Base-by-base conservation (phyloP, 768 basidiomycete species). In the Termitomyces titanicus region DNA sequence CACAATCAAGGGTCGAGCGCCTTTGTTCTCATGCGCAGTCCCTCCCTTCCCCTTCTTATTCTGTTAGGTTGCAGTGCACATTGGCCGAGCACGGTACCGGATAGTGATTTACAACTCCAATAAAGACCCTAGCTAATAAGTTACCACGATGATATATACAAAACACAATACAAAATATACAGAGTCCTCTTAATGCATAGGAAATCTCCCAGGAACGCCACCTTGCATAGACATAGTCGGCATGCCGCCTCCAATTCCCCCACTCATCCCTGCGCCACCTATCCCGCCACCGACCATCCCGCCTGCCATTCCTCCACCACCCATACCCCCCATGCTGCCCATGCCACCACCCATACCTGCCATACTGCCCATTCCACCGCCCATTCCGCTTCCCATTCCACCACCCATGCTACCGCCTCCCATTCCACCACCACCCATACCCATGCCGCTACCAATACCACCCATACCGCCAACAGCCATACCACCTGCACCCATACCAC, bases 201-300 rank as follows among this genome's bases (percentile, higher is more conserved):
- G 60, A 46, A 66, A 69, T 17, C 67, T 72, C 37, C 66, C 67
- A 20, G 68, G 59, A 35, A 69, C 60, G 56, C 68, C 65, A 43
- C 72, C 58, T 51, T 68, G 67, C 60, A 66, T 64, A 3, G 61
- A 57, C 68, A 71, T 69, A 11, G 64, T 63, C 3, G 59, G 60
- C 61, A 72, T 70, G 20, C 67, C 67, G 8, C 66, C 68, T 27
- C 61, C 68, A 2, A 51, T 38, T 15, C 38, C 38, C 5, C 49
- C 38, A 3, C 49, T 18, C 18, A 51, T 51, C 3, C 37, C 48
- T 15, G 35, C 49, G 17, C 35, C 20, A 8, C 20, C 48, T 12
- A 49, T 37, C 6, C 47, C 47, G 3, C 47, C 47, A 35, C 64
- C 64, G 59, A 68, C 35, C 13, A 50, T 50, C 9, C 68, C 67